Evolutionary conservation across 208 protist species (phyloP).

Genomic region (Acanthamoeba triangularis): DNA sequence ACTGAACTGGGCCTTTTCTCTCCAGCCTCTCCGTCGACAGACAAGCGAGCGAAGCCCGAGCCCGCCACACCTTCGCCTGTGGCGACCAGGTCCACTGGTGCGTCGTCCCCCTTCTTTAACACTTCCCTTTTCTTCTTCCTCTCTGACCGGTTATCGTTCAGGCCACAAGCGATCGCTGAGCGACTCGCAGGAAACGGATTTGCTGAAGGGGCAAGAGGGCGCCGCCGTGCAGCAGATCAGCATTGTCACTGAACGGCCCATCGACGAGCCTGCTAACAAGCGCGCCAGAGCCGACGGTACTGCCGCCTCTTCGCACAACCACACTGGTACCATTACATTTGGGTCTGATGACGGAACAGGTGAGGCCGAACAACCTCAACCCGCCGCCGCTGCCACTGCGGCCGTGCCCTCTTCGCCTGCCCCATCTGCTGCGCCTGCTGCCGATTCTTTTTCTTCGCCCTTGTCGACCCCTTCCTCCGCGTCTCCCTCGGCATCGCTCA

Average conservation of each 20-base stretch:
- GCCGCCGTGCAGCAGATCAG: not conserved
- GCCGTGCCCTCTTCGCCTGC: not conserved
- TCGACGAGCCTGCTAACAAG: not conserved
- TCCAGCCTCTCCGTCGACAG: not conserved
- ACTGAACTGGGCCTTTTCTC: not conserved
- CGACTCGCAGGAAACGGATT: not conserved
- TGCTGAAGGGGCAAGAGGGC: not conserved
- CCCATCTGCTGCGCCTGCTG: not conserved
- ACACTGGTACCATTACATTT: no score
- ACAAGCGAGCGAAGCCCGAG: constrained; percentile 20
- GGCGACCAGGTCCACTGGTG: constrained; percentile 4
- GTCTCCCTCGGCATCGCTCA: not conserved
- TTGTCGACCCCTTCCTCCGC: not conserved
- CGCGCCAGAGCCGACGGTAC: not conserved
- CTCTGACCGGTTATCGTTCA: not conserved
- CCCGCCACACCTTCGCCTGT: constrained; percentile 10
- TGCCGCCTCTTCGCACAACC: not conserved
- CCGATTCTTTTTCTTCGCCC: not conserved
- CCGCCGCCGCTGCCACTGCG: not conserved
- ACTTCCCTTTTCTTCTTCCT: no score
- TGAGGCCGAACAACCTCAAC: not conserved
- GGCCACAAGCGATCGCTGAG: not conserved
- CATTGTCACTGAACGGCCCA: not conserved
- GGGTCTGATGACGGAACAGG: no score
- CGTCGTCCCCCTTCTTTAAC: not conserved